Evolutionary conservation across 352 stramenopile species (phyloP).

Genomic region (Pythium monospermum): DNA sequence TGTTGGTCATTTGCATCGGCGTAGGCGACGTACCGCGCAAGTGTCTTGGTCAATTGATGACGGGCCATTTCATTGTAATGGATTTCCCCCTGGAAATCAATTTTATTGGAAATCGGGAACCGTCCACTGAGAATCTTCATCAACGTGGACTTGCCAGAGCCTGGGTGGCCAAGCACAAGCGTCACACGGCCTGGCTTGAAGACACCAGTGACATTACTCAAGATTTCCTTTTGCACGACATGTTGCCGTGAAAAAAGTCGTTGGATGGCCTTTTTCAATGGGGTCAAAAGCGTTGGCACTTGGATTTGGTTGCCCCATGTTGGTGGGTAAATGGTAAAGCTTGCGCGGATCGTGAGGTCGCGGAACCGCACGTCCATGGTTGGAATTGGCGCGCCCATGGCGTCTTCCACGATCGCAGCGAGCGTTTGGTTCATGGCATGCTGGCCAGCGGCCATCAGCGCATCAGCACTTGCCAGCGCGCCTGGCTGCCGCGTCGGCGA

Average conservation of each 20-base stretch:
- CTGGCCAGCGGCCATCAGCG: conserved; percentile 36
- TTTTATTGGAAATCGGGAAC: conserved; percentile 43
- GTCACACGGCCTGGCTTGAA: conserved; percentile 46
- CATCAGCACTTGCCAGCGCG: conserved; percentile 36
- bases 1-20: conserved; percentile 42
- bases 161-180: conserved; percentile 44
- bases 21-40: conserved; percentile 47
- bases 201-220: conserved; percentile 35
- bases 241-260: conserved; percentile 15
- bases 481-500: conserved; percentile 19
- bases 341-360: conserved; percentile 39
- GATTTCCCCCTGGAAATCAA: conserved; percentile 37
- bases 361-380: conserved; percentile 51
- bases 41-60: conserved; percentile 17
- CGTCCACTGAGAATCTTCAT: conserved; percentile 49
- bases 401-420: conserved; percentile 32
- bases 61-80: conserved; percentile 40
- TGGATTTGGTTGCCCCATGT: conserved; percentile 8
- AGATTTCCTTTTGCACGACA: conserved; percentile 43
- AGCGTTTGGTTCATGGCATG: conserved; percentile 51
- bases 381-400: conserved; percentile 34
- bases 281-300: conserved; percentile 36
- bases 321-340: conserved; percentile 11
- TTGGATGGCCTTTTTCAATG: conserved; percentile 25
- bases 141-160: conserved; percentile 36